phyloP scores from a whole-genome alignment of 2,329 filamentous ascomycete species.

The Metarhizium anisopliae region DNA sequence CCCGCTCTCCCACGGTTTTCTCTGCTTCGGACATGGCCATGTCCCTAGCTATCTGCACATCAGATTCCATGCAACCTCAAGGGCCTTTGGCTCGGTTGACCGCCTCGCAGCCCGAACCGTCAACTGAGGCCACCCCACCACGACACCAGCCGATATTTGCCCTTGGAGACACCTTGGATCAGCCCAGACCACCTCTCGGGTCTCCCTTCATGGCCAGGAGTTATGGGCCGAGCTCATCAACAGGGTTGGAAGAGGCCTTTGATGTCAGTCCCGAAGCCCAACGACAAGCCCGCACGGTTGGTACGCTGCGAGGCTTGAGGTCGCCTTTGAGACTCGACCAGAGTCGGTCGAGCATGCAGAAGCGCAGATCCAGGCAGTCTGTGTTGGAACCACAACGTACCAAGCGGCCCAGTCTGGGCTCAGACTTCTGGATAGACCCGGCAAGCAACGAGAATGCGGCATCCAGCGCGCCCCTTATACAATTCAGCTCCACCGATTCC shows the following conservation, averaged over 20 bases:
- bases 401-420: constrained; percentile 45
- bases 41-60: constrained; percentile 53
- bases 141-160: neutral
- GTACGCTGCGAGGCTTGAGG: constrained; percentile 39
- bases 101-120: constrained; percentile 24
- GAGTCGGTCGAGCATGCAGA: constrained; percentile 45
- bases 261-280: constrained; percentile 22
- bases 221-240: constrained; percentile 53
- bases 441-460: constrained; percentile 16
- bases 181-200: constrained; percentile 29
- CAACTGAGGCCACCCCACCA: constrained; percentile 7
- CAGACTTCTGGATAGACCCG: constrained; percentile 45
- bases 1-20: constrained; percentile 40
- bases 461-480: constrained; percentile 14
- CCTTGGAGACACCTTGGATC: constrained; percentile 12
- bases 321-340: constrained; percentile 43
- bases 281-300: constrained; percentile 39
- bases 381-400: constrained; percentile 36
- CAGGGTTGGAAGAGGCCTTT: constrained; percentile 31
- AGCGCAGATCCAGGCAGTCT: constrained; percentile 40
- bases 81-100: constrained; percentile 53
- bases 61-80: constrained; percentile 54
- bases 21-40: constrained; percentile 53
- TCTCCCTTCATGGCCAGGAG: constrained; percentile 50
- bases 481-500: constrained; percentile 25